phyloP scores from a whole-genome alignment of 2,329 filamentous ascomycete species.

The Zymoseptoria pseudotritici region DNA sequence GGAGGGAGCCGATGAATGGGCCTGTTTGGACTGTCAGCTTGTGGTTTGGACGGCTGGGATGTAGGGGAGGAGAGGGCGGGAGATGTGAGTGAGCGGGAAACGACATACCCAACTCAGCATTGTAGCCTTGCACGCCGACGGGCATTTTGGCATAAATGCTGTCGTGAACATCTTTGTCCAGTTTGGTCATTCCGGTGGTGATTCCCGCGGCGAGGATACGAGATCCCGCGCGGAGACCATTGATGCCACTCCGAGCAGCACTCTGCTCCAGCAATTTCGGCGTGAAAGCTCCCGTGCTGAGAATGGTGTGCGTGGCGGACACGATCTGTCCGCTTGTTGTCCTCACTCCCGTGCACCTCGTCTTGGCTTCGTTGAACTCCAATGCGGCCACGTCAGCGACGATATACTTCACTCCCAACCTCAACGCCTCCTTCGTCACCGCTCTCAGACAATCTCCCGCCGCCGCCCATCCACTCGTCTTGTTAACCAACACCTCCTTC shows the following conservation, averaged over 20 bases:
- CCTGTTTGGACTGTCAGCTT: too few relatives aligned
- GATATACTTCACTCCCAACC: constrained; percentile 54
- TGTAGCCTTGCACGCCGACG: constrained; percentile 41
- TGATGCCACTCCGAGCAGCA: constrained; percentile 38
- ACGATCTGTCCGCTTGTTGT: constrained; percentile 29
- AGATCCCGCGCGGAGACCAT: constrained; percentile 46
- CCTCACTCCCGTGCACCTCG: constrained; percentile 39
- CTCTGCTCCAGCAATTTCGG: constrained; percentile 42
- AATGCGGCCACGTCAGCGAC: constrained; percentile 45
- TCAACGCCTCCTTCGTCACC: constrained; percentile 46
- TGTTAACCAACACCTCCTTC: constrained; percentile 55
- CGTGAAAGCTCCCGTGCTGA: constrained; percentile 39
- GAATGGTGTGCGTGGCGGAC: constrained; percentile 31
- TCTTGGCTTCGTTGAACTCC: constrained; percentile 38
- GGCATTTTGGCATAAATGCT: constrained; percentile 35
- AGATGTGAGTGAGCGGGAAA: too few relatives aligned
- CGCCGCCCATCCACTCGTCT: constrained; percentile 55
- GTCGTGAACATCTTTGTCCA: constrained; percentile 32
- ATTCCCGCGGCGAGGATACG: constrained; percentile 52
- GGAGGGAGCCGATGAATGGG: constrained; percentile 52
- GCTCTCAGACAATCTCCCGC: constrained; percentile 51
- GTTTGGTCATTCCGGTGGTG: constrained; percentile 41
- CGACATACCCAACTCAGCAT: constrained; percentile 15
- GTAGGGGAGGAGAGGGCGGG: too few relatives aligned
- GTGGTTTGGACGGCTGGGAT: too few relatives aligned